These are phyloP conservation scores for Fusarium tricinctum DNA, from an alignment of 2,329 filamentous ascomycete genomes.

Conservation along the genomic window DNA sequence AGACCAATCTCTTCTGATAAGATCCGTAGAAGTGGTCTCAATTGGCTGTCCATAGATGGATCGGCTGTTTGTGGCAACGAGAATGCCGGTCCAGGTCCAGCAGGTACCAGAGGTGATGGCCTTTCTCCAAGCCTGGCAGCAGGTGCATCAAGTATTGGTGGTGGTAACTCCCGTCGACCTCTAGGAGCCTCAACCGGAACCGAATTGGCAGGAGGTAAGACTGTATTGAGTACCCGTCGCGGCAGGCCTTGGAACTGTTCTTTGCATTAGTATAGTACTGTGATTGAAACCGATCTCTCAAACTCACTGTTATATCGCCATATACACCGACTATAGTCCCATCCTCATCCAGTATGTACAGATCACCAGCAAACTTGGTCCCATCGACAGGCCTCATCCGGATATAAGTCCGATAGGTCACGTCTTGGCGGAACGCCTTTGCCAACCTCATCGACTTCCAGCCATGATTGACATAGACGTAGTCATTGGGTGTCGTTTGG, in stretches of 20 bases:
- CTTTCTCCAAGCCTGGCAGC: not conserved
- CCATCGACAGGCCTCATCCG: constrained; percentile 68
- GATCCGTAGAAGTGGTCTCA: constrained; percentile 50
- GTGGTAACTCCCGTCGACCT: not conserved
- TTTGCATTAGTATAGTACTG: not conserved
- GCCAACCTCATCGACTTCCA: constrained; percentile 68
- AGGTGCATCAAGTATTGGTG: not conserved
- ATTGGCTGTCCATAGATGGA: not conserved
- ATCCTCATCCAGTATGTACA: constrained; percentile 68
- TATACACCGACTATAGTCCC: constrained; percentile 62
- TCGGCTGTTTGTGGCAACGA: not conserved
- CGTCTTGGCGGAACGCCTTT: constrained; percentile 45
- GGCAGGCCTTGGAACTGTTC: constrained; percentile 15
- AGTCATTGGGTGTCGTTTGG: constrained; percentile 65
- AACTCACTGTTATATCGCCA: constrained; percentile 66
- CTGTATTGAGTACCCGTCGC: constrained; percentile 9
- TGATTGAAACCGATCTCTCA: too few species aligned
- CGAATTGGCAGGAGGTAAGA: not conserved
- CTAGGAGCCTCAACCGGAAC: not conserved
- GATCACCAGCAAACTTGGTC: constrained; percentile 60
- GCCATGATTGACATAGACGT: constrained; percentile 72
- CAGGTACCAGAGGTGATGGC: not conserved
- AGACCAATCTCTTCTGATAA: constrained; percentile 78
- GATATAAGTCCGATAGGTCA: constrained; percentile 69
- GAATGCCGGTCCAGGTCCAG: not conserved